Conservation (phyloP, 2,329 filamentous ascomycete genomes). For the Penicillium sp. region DNA sequence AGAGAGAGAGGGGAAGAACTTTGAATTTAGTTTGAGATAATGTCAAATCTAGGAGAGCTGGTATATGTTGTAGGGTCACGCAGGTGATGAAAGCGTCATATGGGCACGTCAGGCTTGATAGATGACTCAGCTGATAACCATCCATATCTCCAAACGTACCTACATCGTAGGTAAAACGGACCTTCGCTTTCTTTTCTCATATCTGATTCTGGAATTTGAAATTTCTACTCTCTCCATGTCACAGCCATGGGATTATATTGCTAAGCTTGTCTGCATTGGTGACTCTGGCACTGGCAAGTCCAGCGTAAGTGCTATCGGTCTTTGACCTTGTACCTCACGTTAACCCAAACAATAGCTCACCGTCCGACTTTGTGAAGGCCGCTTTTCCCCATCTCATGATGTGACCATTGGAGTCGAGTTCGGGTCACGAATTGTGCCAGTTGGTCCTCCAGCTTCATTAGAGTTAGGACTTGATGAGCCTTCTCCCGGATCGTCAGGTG, state of each 20-base stretch:
- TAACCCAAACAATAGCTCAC: conserved; percentile 62
- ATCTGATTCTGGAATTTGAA: background rate
- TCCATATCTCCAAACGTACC: background rate
- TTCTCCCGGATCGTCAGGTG: conserved; percentile 13
- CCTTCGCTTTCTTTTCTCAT: conserved; percentile 1
- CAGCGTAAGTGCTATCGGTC: conserved; percentile 47
- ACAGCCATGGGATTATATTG: conserved; percentile 92
- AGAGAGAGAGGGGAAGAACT: background rate
- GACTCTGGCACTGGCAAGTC: conserved; percentile 97
- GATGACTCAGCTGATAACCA: conserved; percentile 36
- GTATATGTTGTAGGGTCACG: conserved; percentile 10
- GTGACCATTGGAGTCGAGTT: conserved; percentile 98
- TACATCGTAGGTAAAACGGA: background rate
- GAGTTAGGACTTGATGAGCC: conserved; percentile 51
- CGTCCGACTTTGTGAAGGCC: conserved; percentile 92
- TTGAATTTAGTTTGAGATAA: conserved; percentile 1
- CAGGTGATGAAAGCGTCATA: conserved; percentile 36
- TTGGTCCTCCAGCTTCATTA: conserved; percentile 74
- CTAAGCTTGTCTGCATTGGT: conserved; percentile 96
- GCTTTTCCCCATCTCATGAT: conserved; percentile 91
- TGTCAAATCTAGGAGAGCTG: conserved; percentile 1
- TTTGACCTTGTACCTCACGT: background rate
- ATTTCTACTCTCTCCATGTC: conserved; percentile 39
- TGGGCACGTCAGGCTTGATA: conserved; percentile 34
- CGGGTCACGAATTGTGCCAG: conserved; percentile 86